Evolutionary conservation across 176 grass and related monocot species (phyloP).

Genomic region (Poa pratensis): DNA sequence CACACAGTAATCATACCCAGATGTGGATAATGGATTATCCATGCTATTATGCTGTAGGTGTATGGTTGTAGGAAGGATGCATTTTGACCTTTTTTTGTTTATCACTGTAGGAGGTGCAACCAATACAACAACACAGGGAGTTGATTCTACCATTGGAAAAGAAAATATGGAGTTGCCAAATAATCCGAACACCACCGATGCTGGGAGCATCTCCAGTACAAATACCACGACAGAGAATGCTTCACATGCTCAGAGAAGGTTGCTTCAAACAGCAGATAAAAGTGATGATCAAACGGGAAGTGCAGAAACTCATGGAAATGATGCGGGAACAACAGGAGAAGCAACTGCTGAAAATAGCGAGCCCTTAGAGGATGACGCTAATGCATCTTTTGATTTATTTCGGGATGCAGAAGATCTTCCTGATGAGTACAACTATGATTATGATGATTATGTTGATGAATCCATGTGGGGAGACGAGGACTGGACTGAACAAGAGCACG

Average conservation of each 20-base stretch:
- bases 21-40: slow-evolving; percentile 7
- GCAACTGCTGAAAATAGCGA: slow-evolving; percentile 71
- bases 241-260: slow-evolving; percentile 64
- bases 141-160: slow-evolving; percentile 44
- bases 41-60: not conserved
- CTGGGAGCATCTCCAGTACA: slow-evolving; percentile 40
- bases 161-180: slow-evolving; percentile 45
- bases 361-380: slow-evolving; percentile 77
- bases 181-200: slow-evolving; percentile 36
- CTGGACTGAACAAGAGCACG: slow-evolving; percentile 80
- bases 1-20: not conserved
- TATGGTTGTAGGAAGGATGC: slow-evolving; percentile 20
- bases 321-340: slow-evolving; percentile 18
- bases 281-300: slow-evolving; percentile 48
- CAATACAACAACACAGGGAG: slow-evolving; percentile 35
- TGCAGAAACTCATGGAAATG: slow-evolving; percentile 54
- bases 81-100: slow-evolving; percentile 40
- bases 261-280: slow-evolving; percentile 74
- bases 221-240: slow-evolving; percentile 46
- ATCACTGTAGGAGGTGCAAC: slow-evolving; percentile 43
- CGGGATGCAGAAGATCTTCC: slow-evolving; percentile 55
- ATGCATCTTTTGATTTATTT: slow-evolving; percentile 90
- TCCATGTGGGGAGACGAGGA: slow-evolving; percentile 89
- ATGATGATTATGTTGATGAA: slow-evolving; percentile 58
- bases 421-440: slow-evolving; percentile 58